Percentiles rank a stretch among this genome's conserved stretches.
phyloP scores from a whole-genome alignment of 2,329 filamentous ascomycete species.

The Curvularia spicifera region DNA sequence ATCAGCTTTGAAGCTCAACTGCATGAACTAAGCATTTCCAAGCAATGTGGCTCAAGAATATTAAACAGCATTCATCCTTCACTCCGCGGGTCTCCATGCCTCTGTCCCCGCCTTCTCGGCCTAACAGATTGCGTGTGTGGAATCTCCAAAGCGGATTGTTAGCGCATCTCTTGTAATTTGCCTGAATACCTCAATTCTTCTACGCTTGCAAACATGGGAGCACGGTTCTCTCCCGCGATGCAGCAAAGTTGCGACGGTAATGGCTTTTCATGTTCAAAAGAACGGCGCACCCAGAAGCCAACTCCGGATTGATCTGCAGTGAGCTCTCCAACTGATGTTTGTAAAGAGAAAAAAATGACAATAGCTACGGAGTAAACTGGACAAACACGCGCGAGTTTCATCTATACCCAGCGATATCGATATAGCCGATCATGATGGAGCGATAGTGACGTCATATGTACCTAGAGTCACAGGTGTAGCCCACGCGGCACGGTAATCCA shows the following conservation, averaged over 20 bases:
- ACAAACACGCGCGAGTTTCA: not conserved
- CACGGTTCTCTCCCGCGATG: not conserved
- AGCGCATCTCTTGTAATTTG: slow-evolving; percentile 7
- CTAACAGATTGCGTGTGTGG: slow-evolving; percentile 1
- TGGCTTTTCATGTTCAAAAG: not conserved
- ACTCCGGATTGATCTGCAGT: not conserved
- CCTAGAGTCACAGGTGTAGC: too few relatives aligned
- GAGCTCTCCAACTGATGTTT: not conserved
- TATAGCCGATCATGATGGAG: not conserved
- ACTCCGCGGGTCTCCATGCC: slow-evolving; percentile 3
- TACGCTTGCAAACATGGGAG: not conserved
- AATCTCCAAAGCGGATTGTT: slow-evolving; percentile 13
- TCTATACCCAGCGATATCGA: not conserved
- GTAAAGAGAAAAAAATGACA: not conserved
- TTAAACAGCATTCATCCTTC: slow-evolving; percentile 6
- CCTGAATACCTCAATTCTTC: slow-evolving; percentile 6
- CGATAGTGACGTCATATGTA: not conserved
- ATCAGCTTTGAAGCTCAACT: slow-evolving; percentile 2
- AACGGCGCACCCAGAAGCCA: not conserved
- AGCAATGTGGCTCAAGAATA: not conserved
- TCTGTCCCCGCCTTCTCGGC: slow-evolving; percentile 1
- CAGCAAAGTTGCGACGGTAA: not conserved
- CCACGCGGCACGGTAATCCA: not conserved
- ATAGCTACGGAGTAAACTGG: not conserved
- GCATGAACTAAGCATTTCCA: not conserved